phyloP scores from a whole-genome alignment of 495 filamentous ascomycete genomes.

The Neurospora sp. region DNA sequence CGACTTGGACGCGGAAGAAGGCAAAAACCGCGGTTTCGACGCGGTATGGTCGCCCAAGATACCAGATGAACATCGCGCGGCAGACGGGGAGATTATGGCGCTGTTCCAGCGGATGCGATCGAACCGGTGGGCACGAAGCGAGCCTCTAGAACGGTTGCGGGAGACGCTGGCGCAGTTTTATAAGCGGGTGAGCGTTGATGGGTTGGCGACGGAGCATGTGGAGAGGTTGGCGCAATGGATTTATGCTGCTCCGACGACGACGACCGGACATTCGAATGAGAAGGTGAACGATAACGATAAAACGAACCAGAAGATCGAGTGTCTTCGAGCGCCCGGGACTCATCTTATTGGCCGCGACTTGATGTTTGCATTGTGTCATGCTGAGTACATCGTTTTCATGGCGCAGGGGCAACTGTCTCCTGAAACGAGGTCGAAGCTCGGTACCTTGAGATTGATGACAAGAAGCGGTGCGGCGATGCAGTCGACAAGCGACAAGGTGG shows the following conservation, averaged over 20 bases:
- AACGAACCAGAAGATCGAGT: neutral
- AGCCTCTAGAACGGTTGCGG: neutral
- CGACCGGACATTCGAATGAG: neutral
- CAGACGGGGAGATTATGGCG: neutral
- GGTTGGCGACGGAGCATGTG: neutral
- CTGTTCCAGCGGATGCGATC: neutral
- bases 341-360: neutral
- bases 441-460: neutral
- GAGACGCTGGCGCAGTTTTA: neutral
- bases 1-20: neutral
- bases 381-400: neutral
- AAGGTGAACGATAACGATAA: neutral
- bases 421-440: neutral
- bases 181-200: neutral
- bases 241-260: neutral
- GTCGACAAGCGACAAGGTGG: neutral
- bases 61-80: neutral
- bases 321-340: neutral
- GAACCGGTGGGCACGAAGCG: neutral
- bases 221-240: neutral
- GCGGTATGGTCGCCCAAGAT: neutral
- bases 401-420: neutral
- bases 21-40: neutral
- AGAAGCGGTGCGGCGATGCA: neutral
- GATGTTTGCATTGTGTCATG: neutral